These are phyloP conservation scores for Zygosaccharomyces pseudobailii DNA, from an alignment of 1,139 yeast species.

Conservation along the genomic window DNA sequence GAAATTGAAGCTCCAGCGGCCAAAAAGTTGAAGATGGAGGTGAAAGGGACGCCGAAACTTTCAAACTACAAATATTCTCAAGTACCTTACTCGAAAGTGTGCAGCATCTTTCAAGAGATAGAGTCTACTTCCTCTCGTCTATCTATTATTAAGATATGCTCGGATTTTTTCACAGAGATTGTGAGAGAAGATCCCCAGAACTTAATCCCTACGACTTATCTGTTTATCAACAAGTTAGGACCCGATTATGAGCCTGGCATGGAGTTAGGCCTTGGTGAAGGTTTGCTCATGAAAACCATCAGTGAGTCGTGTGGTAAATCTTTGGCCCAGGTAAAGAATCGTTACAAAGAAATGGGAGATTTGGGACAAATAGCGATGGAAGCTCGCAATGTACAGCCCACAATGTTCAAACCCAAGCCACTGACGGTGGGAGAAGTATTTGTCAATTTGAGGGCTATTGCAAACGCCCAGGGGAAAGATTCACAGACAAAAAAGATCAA, in stretches of 20 bases:
- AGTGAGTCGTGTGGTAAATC: slow-evolving; percentile 88
- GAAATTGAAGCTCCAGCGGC: slow-evolving; percentile 5
- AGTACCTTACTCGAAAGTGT: slow-evolving; percentile 55
- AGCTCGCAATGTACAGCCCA: slow-evolving; percentile 78
- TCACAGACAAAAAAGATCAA: slow-evolving; percentile 75
- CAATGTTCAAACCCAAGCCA: slow-evolving; percentile 89
- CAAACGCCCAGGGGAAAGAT: slow-evolving; percentile 74
- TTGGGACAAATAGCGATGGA: slow-evolving; percentile 84
- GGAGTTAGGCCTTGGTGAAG: slow-evolving; percentile 90
- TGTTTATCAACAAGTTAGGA: slow-evolving; percentile 82
- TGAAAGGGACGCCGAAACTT: neutral
- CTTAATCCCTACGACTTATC: slow-evolving; percentile 67
- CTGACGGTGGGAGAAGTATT: slow-evolving; percentile 72
- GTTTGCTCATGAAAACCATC: slow-evolving; percentile 78
- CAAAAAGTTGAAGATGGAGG: slow-evolving; percentile 8
- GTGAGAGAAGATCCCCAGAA: slow-evolving; percentile 54
- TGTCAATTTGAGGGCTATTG: slow-evolving; percentile 67
- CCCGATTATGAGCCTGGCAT: slow-evolving; percentile 89
- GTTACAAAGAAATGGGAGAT: slow-evolving; percentile 80
- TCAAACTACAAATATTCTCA: slow-evolving; percentile 11
- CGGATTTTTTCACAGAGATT: slow-evolving; percentile 64
- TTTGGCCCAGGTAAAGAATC: slow-evolving; percentile 61
- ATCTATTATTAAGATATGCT: slow-evolving; percentile 68
- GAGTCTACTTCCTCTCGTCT: slow-evolving; percentile 78
- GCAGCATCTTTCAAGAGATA: slow-evolving; percentile 66